Base-by-base conservation (phyloP, 2,329 filamentous ascomycete genomes). In the Arthrobotrys entomopaga region DNA sequence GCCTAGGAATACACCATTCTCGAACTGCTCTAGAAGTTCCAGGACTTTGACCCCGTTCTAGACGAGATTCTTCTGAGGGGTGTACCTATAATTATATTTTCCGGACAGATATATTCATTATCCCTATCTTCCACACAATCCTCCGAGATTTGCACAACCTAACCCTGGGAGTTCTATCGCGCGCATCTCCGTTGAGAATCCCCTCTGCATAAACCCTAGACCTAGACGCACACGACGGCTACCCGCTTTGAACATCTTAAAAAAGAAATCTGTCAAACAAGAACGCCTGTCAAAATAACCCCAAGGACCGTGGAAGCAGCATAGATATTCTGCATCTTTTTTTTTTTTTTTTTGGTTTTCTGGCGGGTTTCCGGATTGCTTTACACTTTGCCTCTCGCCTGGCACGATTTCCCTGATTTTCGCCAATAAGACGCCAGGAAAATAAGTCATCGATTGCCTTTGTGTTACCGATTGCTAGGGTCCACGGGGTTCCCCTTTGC, bases 371-470 rank as follows among this genome's bases (percentile, higher is more conserved):
- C 53, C 29, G 70, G 70, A 74, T 74, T 74, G 70, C 70, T 67
- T 54, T 67, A 64, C 40, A 46, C 53, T 63, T 73, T 67, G 63
- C 70, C 70, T 67, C 70, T 74, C 70, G 70, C 52, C 63, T 74
- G 63, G 70, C 58, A 67, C 49, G 29, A 42, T 38, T 52, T 63
- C 57, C 57, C 46, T 46, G 50, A 59, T 46, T 26, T 43, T 57
- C 63, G 63, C 70, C 70, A 74, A 74, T 74, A 63, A 38, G 24
- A 54, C 29, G 26, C 19, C 29, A n/a, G 46, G 43, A 54, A 66
- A 29, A 58, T 57, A 61, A 57, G 64, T 61, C 40, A 54, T 63
- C 70, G 70, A 74, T 74, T 74, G 70, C 70, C 49, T 53, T 74
- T 74, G 70, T 74, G 65, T 61, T 43, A 74, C 69, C 50, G 16